Evolutionary conservation across 768 basidiomycete genomes (phyloP).

Genomic region (Boletus sp.): DNA sequence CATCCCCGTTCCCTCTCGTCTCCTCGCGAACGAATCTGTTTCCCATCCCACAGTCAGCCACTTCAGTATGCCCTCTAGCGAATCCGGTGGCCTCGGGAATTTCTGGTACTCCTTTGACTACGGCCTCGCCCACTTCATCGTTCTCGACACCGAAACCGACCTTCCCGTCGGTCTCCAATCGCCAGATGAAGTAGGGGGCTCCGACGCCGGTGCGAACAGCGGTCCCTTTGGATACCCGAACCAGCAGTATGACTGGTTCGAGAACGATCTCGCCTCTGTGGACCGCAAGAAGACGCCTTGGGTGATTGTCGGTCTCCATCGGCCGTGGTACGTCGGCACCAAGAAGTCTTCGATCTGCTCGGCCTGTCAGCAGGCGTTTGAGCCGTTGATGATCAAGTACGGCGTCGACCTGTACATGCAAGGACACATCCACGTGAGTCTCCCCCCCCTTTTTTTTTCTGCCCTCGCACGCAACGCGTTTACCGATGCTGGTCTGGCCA

Average conservation of each 20-base stretch:
- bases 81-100: constrained; percentile 25
- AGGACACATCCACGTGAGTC: constrained; percentile 24
- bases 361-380: constrained; percentile 25
- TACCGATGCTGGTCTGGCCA: not conserved
- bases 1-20: not conserved
- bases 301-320: constrained; percentile 27
- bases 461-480: no score
- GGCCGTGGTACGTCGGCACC: constrained; percentile 24
- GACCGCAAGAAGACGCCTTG: constrained; percentile 26
- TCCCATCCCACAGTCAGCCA: constrained; percentile 20
- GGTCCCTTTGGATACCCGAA: constrained; percentile 29
- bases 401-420: constrained; percentile 30
- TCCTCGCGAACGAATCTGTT: not conserved
- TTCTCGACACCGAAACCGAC: constrained; percentile 24
- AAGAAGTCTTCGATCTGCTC: constrained; percentile 10
- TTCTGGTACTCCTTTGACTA: constrained; percentile 33
- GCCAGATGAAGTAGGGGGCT: constrained; percentile 22
- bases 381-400: constrained; percentile 32
- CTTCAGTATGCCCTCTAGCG: constrained; percentile 26
- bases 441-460: no score
- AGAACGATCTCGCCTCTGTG: constrained; percentile 22
- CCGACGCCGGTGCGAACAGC: constrained; percentile 17
- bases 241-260: constrained; percentile 28
- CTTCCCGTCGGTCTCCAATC: constrained; percentile 24
- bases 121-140: constrained; percentile 28